Evolutionary conservation across 1,284 basidiomycete species (phyloP).

Genomic region (Naganishia sp.): DNA sequence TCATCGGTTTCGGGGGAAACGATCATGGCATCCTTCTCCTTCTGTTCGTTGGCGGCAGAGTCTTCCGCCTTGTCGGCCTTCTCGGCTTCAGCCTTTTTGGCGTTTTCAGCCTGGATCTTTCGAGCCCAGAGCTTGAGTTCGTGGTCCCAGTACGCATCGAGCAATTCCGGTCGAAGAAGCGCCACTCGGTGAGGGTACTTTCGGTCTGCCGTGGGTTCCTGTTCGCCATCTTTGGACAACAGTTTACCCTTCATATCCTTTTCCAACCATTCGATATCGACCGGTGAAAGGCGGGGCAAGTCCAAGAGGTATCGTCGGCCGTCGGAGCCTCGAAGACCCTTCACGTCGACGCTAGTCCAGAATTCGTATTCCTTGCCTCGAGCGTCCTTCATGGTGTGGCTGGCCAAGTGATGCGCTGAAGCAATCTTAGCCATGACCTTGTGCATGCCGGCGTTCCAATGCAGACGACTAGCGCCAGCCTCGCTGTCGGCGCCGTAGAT

Average conservation of each 20-base stretch:
- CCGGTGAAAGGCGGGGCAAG: slow-evolving; percentile 58
- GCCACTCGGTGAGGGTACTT: slow-evolving; percentile 60
- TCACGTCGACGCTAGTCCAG: slow-evolving; percentile 60
- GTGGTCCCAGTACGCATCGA: slow-evolving; percentile 59
- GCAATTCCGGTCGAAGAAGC: slow-evolving; percentile 61
- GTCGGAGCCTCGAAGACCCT: slow-evolving; percentile 61
- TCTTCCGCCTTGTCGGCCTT: slow-evolving; percentile 36
- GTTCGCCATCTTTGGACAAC: slow-evolving; percentile 37
- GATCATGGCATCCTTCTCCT: slow-evolving; percentile 34
- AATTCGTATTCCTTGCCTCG: slow-evolving; percentile 56
- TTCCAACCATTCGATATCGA: slow-evolving; percentile 62
- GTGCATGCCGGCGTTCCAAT: slow-evolving; percentile 58
- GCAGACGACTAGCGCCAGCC: slow-evolving; percentile 53
- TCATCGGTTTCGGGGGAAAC: slow-evolving; percentile 35
- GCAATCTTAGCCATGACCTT: slow-evolving; percentile 59
- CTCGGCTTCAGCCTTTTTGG: slow-evolving; percentile 33
- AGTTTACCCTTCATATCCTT: slow-evolving; percentile 54
- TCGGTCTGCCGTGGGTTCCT: slow-evolving; percentile 35
- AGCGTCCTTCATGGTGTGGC: slow-evolving; percentile 57
- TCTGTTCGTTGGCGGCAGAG: slow-evolving; percentile 33
- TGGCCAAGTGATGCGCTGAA: slow-evolving; percentile 56
- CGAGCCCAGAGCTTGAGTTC: slow-evolving; percentile 60
- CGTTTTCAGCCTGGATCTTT: slow-evolving; percentile 51
- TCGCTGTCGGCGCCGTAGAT: slow-evolving; percentile 62
- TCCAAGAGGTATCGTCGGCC: slow-evolving; percentile 61